These are phyloP conservation scores for Gentiana macrophylla DNA, from an alignment of 257 asterid species.

Conservation along the genomic window DNA sequence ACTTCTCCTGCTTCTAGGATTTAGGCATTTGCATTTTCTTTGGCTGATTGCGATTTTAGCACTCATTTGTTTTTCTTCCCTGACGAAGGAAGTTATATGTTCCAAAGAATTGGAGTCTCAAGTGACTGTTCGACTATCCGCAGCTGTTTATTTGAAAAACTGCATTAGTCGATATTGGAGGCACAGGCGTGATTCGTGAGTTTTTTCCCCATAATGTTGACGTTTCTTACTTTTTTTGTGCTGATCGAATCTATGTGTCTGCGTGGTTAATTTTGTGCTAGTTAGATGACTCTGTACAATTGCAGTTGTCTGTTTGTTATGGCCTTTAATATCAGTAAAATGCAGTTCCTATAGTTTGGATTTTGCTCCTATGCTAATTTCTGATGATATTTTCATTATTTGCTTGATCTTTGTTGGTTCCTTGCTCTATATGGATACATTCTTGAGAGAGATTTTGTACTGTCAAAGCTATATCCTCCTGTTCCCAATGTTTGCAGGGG, in stretches of 20 bases:
- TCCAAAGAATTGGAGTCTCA: conserved; percentile 64
- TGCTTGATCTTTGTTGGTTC: too few relatives aligned
- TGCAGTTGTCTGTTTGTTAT: neutral
- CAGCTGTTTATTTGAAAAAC: conserved; percentile 86
- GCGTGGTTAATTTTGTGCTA: too few relatives aligned
- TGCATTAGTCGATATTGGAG: conserved; percentile 84
- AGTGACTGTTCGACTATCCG: conserved; percentile 75
- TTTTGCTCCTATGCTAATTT: too few relatives aligned
- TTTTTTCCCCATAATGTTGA: conserved; percentile 3
- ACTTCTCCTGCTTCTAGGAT: conserved; percentile 6
- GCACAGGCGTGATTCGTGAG: conserved; percentile 74
- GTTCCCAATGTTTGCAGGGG: conserved; percentile 45
- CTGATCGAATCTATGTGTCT: neutral
- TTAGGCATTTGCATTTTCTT: neutral
- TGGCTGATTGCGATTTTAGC: neutral
- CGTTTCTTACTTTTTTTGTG: neutral
- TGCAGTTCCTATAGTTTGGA: too few relatives aligned
- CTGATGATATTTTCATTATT: too few relatives aligned
- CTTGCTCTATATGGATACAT: too few relatives aligned
- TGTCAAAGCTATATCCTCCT: conserved; percentile 5
- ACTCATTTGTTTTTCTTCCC: neutral
- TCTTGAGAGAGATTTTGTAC: neutral
- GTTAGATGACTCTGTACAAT: neutral
- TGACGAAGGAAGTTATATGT: conserved; percentile 70
- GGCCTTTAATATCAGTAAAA: too few relatives aligned